These are phyloP conservation scores for Cladosporium velox DNA, from an alignment of 2,329 filamentous ascomycete genomes.

Conservation along the genomic window DNA sequence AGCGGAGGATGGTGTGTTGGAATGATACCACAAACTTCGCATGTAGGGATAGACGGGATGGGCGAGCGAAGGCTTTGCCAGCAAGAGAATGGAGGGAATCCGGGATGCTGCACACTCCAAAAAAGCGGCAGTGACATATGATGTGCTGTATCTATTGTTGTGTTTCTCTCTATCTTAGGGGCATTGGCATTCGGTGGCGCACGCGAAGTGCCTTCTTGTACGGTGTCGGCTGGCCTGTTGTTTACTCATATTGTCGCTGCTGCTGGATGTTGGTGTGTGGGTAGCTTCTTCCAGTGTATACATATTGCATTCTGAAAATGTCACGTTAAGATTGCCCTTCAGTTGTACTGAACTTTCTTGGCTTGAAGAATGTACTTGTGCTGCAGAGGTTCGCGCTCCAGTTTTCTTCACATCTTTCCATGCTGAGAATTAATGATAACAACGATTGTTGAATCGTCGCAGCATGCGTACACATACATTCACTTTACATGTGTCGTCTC, in stretches of 20 bases:
- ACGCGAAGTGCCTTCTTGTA: not conserved
- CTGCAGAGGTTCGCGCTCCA: not conserved
- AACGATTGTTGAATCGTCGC: not conserved
- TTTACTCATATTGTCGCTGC: not conserved
- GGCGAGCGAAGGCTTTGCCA: not conserved
- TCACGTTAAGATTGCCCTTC: not conserved
- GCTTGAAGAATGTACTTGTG: not conserved
- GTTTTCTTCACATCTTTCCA: not conserved
- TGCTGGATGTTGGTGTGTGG: not conserved
- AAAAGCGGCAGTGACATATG: not conserved
- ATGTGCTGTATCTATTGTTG: not conserved
- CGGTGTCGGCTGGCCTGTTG: not conserved
- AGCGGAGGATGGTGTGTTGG: slow-evolving; percentile 11
- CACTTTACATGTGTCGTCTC: not conserved
- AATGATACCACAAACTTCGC: slow-evolving; percentile 19
- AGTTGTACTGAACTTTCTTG: not conserved
- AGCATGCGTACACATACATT: not conserved
- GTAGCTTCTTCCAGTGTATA: slow-evolving; percentile 3
- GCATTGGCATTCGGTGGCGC: slow-evolving; percentile 1
- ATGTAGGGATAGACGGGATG: slow-evolving; percentile 18
- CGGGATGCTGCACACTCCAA: not conserved
- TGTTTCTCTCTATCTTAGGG: not conserved
- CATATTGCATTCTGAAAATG: slow-evolving; percentile 2
- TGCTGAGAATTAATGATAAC: not conserved
- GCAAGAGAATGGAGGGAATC: not conserved